Evolutionary conservation across 768 basidiomycete genomes (phyloP).

Genomic region (Boletus tylopilopsis): DNA sequence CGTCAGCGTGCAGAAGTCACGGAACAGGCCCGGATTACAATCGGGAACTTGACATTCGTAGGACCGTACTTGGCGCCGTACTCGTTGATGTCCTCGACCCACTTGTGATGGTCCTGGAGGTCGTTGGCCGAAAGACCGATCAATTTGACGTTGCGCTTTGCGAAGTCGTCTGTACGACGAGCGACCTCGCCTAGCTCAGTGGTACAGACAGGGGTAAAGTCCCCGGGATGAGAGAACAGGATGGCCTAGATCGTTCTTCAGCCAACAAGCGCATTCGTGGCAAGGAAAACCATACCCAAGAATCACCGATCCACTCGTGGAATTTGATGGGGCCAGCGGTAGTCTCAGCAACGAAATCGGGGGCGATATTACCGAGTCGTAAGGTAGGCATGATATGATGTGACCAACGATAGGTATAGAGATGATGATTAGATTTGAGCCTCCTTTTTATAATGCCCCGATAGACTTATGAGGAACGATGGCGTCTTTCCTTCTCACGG

Average conservation of each 20-base stretch:
- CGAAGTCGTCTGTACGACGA: slow-evolving; percentile 80
- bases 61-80: slow-evolving; percentile 67
- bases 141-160: slow-evolving; percentile 84
- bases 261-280: not conserved
- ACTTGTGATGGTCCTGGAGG: slow-evolving; percentile 77
- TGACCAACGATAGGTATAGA: slow-evolving; percentile 2
- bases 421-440: not conserved
- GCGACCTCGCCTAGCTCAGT: slow-evolving; percentile 98
- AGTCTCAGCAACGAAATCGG: slow-evolving; percentile 89
- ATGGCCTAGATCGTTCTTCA: slow-evolving; percentile 50
- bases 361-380: slow-evolving; percentile 84
- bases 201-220: slow-evolving; percentile 92
- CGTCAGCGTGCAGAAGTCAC: slow-evolving; percentile 9
- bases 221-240: slow-evolving; percentile 93
- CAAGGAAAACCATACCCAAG: slow-evolving; percentile 59
- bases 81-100: slow-evolving; percentile 87
- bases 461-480: slow-evolving; percentile 34
- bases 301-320: slow-evolving; percentile 87
- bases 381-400: slow-evolving; percentile 44
- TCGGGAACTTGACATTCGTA: slow-evolving; percentile 86
- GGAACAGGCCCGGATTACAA: slow-evolving; percentile 43
- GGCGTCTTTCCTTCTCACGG: slow-evolving; percentile 68
- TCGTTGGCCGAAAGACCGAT: slow-evolving; percentile 92
- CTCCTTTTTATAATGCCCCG: slow-evolving; percentile 8
- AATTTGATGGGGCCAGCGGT: slow-evolving; percentile 86